Percentiles rank a stretch among this genome's conserved stretches.
These are phyloP conservation scores for Trypethelium eluteriae DNA, from an alignment of 495 filamentous ascomycete genomes.

Conservation along the genomic window DNA sequence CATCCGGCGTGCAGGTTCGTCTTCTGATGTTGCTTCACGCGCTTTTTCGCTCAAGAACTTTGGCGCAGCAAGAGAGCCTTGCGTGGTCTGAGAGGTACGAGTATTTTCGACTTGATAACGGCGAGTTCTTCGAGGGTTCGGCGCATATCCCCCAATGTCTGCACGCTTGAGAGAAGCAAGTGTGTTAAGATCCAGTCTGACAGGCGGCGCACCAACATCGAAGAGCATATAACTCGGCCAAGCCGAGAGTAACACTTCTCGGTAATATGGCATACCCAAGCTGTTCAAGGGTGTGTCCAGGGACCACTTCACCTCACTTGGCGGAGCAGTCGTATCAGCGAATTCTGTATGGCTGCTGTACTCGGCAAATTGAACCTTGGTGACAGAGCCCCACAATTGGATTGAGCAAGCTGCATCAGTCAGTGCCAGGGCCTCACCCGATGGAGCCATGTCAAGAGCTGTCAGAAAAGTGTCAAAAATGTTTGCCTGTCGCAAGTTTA, in stretches of 20 bases:
- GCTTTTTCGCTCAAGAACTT: conserved; percentile 93
- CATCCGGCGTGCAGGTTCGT: conserved; percentile 39
- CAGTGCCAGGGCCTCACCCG: conserved; percentile 79
- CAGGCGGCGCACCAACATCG: conserved; percentile 74
- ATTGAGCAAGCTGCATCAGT: conserved; percentile 70
- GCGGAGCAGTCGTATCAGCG: conserved; percentile 51
- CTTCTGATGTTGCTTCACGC: conserved; percentile 49
- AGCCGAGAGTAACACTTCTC: conserved; percentile 75
- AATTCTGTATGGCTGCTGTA: conserved; percentile 71
- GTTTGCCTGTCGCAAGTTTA: conserved; percentile 80
- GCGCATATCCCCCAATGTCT: conserved; percentile 65
- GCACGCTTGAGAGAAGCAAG: conserved; percentile 57
- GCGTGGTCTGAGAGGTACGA: conserved; percentile 46
- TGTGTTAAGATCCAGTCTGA: conserved; percentile 65
- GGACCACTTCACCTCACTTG: conserved; percentile 56
- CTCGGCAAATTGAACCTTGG: conserved; percentile 86
- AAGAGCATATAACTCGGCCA: conserved; percentile 80
- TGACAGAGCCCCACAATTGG: conserved; percentile 84
- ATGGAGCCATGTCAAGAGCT: conserved; percentile 75
- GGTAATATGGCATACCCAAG: conserved; percentile 89
- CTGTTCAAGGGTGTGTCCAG: conserved; percentile 68
- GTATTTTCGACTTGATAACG: conserved; percentile 82
- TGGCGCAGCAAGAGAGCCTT: conserved; percentile 54
- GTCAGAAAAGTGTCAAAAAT: conserved; percentile 59
- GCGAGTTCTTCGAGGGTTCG: conserved; percentile 62